phyloP scores from a whole-genome alignment of 2,329 filamentous ascomycete genomes.

The Onygenales sp. region DNA sequence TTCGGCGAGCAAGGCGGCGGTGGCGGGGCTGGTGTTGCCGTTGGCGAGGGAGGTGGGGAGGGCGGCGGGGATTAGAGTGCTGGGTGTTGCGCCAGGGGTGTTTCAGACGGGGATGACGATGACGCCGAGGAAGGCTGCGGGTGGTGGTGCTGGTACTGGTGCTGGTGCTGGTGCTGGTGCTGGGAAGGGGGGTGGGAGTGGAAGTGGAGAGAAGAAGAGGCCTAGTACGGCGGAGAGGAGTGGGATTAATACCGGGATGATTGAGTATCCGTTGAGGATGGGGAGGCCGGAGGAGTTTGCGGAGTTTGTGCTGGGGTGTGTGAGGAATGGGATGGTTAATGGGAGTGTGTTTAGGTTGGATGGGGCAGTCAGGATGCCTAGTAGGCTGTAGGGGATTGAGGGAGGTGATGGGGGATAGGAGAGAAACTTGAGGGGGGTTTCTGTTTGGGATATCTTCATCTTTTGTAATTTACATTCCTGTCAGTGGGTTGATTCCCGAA shows the following conservation, averaged over 20 bases:
- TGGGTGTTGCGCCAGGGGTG: constrained; percentile 17
- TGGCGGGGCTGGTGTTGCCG: constrained; percentile 16
- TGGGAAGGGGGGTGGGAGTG: background rate
- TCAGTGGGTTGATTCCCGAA: background rate
- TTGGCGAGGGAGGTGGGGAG: constrained; percentile 16
- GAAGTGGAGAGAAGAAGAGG: constrained; percentile 2
- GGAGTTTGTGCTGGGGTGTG: constrained; percentile 14
- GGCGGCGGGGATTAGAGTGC: constrained; percentile 15
- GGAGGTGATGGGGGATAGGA: background rate
- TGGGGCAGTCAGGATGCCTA: constrained; percentile 17
- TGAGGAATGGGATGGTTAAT: constrained; percentile 20
- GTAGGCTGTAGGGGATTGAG: constrained; percentile 8
- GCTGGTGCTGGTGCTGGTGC: constrained; percentile 5
- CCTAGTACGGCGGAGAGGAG: background rate
- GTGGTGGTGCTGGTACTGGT: background rate
- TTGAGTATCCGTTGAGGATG: constrained; percentile 17
- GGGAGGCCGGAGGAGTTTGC: constrained; percentile 17
- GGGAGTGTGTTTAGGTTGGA: constrained; percentile 16
- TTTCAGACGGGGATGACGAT: constrained; percentile 17
- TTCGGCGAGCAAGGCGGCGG: constrained; percentile 18
- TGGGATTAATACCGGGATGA: constrained; percentile 12
- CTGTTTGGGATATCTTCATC: background rate
- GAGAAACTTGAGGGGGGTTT: background rate
- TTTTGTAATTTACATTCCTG: background rate
- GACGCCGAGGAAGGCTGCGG: constrained; percentile 4